phyloP scores from a whole-genome alignment of 2,329 filamentous ascomycete species.

The Monosporascus cannonballus region DNA sequence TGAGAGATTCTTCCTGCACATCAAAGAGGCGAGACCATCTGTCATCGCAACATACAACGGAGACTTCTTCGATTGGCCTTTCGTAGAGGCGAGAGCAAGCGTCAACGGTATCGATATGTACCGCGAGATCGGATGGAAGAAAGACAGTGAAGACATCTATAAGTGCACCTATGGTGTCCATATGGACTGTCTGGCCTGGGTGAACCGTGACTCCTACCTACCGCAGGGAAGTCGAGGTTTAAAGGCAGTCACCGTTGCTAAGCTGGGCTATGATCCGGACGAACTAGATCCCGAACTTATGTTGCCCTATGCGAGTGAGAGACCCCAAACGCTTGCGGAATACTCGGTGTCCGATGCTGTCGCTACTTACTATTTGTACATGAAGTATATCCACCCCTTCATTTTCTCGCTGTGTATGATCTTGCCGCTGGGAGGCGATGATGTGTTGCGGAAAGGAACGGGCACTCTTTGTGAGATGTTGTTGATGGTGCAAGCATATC shows the following conservation, averaged over 20 bases:
- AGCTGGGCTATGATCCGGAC: constrained; percentile 96
- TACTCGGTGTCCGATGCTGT: constrained; percentile 99
- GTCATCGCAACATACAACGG: constrained; percentile 99
- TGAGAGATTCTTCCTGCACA: constrained; percentile 89
- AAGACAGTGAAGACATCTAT: constrained; percentile 92
- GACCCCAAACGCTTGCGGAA: constrained; percentile 89
- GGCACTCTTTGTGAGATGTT: constrained; percentile 99
- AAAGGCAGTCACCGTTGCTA: constrained; percentile 96
- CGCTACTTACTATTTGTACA: constrained; percentile 97
- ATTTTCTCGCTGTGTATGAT: constrained; percentile 98
- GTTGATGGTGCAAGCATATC: constrained; percentile 96
- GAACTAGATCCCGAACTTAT: constrained; percentile 96
- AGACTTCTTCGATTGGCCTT: constrained; percentile 99
- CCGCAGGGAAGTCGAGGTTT: constrained; percentile 95
- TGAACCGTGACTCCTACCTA: constrained; percentile 96
- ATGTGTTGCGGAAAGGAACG: constrained; percentile 89
- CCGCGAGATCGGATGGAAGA: constrained; percentile 93
- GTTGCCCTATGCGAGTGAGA: constrained; percentile 84
- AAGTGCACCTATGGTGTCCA: constrained; percentile 94
- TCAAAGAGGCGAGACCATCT: constrained; percentile 89
- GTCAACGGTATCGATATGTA: constrained; percentile 99
- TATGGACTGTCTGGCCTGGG: constrained; percentile 99
- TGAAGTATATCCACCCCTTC: constrained; percentile 99
- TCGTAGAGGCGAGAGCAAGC: constrained; percentile 88
- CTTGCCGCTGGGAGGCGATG: constrained; percentile 85